Evolutionary conservation across 2,329 filamentous ascomycete genomes (phyloP), one percentile per base, ranked within the genome.

Genomic region (Sporothrix sp.): DNA sequence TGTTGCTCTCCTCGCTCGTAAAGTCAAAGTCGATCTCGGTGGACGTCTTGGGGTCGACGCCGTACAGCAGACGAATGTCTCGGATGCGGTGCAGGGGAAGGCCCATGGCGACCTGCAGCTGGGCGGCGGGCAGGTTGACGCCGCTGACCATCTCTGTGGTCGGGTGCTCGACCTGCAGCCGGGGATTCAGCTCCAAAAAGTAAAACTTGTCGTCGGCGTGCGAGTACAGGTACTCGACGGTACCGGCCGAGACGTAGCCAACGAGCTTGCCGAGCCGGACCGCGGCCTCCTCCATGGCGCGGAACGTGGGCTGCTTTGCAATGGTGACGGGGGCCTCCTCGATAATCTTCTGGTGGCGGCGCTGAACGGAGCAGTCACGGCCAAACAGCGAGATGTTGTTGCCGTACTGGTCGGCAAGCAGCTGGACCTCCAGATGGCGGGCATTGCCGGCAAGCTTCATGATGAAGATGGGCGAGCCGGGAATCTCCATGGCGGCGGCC

Each of bases 321-420:
- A 98, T 95, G 33, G 93, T 98, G 59, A 97, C 94, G 33, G 93
- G 93, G 5, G 93, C 93, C 70, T 98, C 93, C 69, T 98, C 93
- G 57, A 98, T 98, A 68, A 98, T 98, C 78, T 98, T 98, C 71
- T 98, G 94, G 71, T 98, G 94, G 67, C 93, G 82, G 69, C 93
- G 82, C 74, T 98, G 93, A 13, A 98, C 93, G 59, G 93, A 98
- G 68, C 93, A 98, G 74, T 98, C 93, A 81, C 93, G 84, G 64
- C 93, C 93, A 62, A 97, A 98, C 47, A 98, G 82, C 8, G 93
- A 98, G 66, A 98, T 96, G 73, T 97, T 97, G 80, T 98, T 96
- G 65, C 94, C 93, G 68, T 98, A 98, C 76, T 98, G 89, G 74
- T 98, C 94, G 58, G 93, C 94, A 49, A 98, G 77, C 58, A 98